Base-by-base conservation (phyloP, 1,284 basidiomycete genomes). In the Xerocomus nothofagi region DNA sequence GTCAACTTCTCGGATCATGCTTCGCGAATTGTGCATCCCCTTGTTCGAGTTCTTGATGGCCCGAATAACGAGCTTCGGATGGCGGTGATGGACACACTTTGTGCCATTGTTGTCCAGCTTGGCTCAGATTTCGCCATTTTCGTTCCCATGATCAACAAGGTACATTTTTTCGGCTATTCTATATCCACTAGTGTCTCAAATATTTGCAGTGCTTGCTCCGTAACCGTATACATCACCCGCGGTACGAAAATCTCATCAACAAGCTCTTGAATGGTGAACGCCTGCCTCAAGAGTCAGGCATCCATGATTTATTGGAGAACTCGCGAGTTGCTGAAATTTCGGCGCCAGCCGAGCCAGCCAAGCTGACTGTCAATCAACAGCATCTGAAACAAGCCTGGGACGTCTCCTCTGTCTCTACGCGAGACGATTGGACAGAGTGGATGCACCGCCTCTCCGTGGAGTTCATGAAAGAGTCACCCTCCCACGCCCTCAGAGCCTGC, bases 1-100 rank as follows among this genome's bases (percentile, higher is more conserved):
- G 93, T 99, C 61, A 98, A 99, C 72, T 98, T 99, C 66, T 95
- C 92, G n/a, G 97, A 99, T 65, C 95, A 99, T 62, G 94, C 96
- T 8, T 97, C 94, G 17, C 83, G 96, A 39, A 98, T 99, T 62
- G 92, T 99, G 21, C 97, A 98, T 63, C 96, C 97, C 3, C 78
- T 99, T 14, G 88, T 95, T 33, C 83, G 97, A 39, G 90, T 98
- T 4, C 74, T 99, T 46, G 84, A 87, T 36, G 78, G 77, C n/a
- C 74, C 80, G 6, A 87, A 81, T 56, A 90, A 91, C 47, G 96
- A 99, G 53, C 75, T 99, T 39, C 80, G 92, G 27, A 81, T 80
- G 67, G 84, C 91, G 0, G 91, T 95, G 8, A 88, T 99, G 87
- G 95, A 98, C 59, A 93, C 95, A 1, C 74, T 99, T 2, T 95